A percentile compares a stretch with the other conserved stretches of the same genome.
These are phyloP conservation scores for Beauveria brongniartii DNA, from an alignment of 2,329 filamentous ascomycete genomes.

Conservation along the genomic window DNA sequence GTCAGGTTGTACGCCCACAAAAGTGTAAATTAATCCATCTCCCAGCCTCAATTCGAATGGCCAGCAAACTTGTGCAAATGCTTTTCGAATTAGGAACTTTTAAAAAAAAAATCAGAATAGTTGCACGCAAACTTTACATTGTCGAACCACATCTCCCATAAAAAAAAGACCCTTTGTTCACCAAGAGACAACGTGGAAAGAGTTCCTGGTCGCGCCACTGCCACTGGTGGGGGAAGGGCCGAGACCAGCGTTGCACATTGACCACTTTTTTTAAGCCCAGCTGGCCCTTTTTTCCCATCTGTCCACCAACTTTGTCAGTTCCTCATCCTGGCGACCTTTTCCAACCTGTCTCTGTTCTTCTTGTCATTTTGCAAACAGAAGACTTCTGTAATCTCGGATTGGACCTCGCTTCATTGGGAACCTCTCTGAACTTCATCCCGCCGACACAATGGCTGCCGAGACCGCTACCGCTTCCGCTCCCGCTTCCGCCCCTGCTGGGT, in stretches of 20 bases:
- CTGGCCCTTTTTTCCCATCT: conserved; percentile 3
- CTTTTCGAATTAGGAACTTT: too few relatives aligned
- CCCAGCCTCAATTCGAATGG: background rate
- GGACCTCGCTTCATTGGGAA: conserved; percentile 6
- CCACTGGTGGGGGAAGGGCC: conserved; percentile 8
- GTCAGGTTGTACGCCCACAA: background rate
- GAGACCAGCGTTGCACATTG: conserved; percentile 10
- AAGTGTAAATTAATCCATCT: conserved; percentile 11
- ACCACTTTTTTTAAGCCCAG: conserved; percentile 11
- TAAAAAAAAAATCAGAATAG: background rate
- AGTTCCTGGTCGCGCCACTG: background rate
- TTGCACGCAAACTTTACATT: background rate
- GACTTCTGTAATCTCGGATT: background rate
- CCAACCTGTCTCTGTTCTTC: background rate
- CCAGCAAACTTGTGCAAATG: too few relatives aligned
- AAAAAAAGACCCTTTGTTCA: background rate
- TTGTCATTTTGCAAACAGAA: conserved; percentile 1
- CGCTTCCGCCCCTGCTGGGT: conserved; percentile 29
- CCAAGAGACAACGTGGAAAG: background rate
- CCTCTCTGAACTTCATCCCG: conserved; percentile 12
- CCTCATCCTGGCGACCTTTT: conserved; percentile 1
- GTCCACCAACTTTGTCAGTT: conserved; percentile 8
- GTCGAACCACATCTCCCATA: background rate
- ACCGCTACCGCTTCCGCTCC: conserved; percentile 35
- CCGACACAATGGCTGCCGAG: conserved; percentile 36